phyloP scores from a whole-genome alignment of 441 rosid genomes.

The Arabidopsis lyrata region DNA sequence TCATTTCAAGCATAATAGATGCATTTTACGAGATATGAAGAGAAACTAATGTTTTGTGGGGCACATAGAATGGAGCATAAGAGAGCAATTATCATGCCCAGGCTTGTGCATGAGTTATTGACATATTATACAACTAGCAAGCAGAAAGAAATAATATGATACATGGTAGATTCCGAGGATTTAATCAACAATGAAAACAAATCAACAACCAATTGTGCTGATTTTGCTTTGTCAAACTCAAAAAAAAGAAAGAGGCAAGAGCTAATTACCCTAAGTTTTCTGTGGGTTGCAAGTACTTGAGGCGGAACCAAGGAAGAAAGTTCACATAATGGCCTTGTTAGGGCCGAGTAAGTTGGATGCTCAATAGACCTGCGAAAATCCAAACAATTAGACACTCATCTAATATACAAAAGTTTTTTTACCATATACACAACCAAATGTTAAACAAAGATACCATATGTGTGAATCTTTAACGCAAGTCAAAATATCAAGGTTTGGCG shows the following conservation, averaged over 20 bases:
- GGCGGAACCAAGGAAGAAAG: slow-evolving; percentile 94
- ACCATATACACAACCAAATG: slow-evolving; percentile 19
- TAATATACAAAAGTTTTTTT: slow-evolving; percentile 31
- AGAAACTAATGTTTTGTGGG: slow-evolving; percentile 11
- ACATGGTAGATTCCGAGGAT: slow-evolving; percentile 11
- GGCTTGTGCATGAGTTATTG: slow-evolving; percentile 10
- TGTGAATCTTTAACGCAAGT: slow-evolving; percentile 98
- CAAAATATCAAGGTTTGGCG: slow-evolving; percentile 97
- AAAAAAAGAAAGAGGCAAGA: slow-evolving; percentile 32
- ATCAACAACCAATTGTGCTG: slow-evolving; percentile 11
- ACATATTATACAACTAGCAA: slow-evolving; percentile 15
- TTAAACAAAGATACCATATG: slow-evolving; percentile 69
- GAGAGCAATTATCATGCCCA: slow-evolving; percentile 17
- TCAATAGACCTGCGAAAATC: slow-evolving; percentile 88
- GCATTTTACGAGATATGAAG: slow-evolving; percentile 6
- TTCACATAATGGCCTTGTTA: slow-evolving; percentile 97
- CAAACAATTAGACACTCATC: slow-evolving; percentile 22
- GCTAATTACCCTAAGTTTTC: slow-evolving; percentile 88
- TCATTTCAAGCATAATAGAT: not conserved
- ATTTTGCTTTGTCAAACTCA: slow-evolving; percentile 25
- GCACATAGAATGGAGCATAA: slow-evolving; percentile 6
- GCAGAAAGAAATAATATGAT: slow-evolving; percentile 27
- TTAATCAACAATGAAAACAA: slow-evolving; percentile 5
- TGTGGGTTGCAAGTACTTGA: slow-evolving; percentile 84
- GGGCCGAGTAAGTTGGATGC: slow-evolving; percentile 96